These are phyloP conservation scores for Aspergillus proliferans DNA, from an alignment of 2,329 filamentous ascomycete species.

Conservation along the genomic window DNA sequence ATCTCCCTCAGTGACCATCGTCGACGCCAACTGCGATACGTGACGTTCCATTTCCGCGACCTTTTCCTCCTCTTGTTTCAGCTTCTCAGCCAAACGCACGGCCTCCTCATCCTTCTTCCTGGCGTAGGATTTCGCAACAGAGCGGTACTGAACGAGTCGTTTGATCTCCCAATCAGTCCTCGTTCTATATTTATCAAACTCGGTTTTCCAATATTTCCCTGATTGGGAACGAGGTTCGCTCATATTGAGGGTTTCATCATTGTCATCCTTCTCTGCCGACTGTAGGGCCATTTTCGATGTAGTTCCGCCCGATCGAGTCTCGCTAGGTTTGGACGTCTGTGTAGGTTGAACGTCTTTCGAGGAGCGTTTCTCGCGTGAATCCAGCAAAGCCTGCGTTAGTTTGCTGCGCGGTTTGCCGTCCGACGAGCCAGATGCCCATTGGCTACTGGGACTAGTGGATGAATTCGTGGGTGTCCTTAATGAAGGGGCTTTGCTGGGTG, in stretches of 20 bases:
- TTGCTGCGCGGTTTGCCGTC: slow-evolving; percentile 34
- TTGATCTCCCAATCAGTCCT: slow-evolving; percentile 55
- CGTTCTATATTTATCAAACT: slow-evolving; percentile 54
- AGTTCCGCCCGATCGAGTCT: slow-evolving; percentile 9
- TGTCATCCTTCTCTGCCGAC: slow-evolving; percentile 22
- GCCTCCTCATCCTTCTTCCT: slow-evolving; percentile 54
- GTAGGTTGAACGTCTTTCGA: slow-evolving; percentile 18
- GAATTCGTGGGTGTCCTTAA: slow-evolving; percentile 42
- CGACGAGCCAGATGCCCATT: slow-evolving; percentile 33
- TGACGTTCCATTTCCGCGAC: slow-evolving; percentile 40
- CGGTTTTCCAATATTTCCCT: slow-evolving; percentile 57
- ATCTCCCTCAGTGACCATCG: slow-evolving; percentile 27
- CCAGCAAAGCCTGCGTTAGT: slow-evolving; percentile 35
- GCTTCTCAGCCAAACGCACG: slow-evolving; percentile 45
- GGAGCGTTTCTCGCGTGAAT: slow-evolving; percentile 31
- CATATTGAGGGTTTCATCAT: slow-evolving; percentile 49
- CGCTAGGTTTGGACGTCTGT: slow-evolving; percentile 6
- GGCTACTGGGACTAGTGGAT: slow-evolving; percentile 42
- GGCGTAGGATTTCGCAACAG: slow-evolving; percentile 54
- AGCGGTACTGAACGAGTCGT: slow-evolving; percentile 55
- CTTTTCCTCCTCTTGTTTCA: slow-evolving; percentile 46
- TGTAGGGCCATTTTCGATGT: slow-evolving; percentile 4
- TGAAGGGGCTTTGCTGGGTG: slow-evolving; percentile 37
- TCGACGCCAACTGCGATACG: slow-evolving; percentile 37
- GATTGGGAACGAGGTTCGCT: slow-evolving; percentile 52